These are phyloP conservation scores for Blastocystis sp. DNA, from an alignment of 352 stramenopile species.

Conservation along the genomic window DNA sequence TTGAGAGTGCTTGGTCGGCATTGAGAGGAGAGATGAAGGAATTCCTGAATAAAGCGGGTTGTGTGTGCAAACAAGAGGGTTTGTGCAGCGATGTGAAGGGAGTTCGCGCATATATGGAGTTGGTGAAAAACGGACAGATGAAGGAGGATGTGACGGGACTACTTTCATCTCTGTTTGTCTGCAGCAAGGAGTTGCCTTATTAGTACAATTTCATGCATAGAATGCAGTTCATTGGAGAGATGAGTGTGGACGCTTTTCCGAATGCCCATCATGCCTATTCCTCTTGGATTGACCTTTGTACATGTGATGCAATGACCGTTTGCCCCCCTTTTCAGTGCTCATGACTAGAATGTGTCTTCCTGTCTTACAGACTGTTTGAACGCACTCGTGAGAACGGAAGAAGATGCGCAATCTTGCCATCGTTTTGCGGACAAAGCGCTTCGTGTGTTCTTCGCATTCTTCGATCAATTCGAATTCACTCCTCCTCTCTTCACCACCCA, in stretches of 20 bases:
- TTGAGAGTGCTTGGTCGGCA: neutral
- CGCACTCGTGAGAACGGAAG: no score
- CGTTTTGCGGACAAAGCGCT: neutral
- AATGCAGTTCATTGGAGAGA: no score
- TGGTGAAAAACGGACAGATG: conserved; percentile 5
- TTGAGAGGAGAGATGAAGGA: neutral
- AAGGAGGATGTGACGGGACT: neutral
- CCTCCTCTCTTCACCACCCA: neutral
- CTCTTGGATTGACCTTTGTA: no score
- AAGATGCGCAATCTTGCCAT: neutral
- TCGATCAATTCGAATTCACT: conserved; percentile 5
- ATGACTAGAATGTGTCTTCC: no score
- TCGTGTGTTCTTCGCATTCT: neutral
- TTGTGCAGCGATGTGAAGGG: neutral
- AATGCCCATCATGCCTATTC: no score
- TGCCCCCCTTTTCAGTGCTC: no score
- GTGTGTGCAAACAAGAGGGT: neutral
- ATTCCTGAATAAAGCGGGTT: neutral
- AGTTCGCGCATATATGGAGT: conserved; percentile 1
- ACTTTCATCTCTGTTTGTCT: neutral
- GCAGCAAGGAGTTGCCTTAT: conserved; percentile 11
- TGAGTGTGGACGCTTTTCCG: no score
- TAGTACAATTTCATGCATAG: neutral
- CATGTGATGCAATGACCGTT: no score
- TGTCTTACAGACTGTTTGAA: no score